phyloP scores from a whole-genome alignment of 2,329 filamentous ascomycete genomes.

The Fusarium subtropicale region DNA sequence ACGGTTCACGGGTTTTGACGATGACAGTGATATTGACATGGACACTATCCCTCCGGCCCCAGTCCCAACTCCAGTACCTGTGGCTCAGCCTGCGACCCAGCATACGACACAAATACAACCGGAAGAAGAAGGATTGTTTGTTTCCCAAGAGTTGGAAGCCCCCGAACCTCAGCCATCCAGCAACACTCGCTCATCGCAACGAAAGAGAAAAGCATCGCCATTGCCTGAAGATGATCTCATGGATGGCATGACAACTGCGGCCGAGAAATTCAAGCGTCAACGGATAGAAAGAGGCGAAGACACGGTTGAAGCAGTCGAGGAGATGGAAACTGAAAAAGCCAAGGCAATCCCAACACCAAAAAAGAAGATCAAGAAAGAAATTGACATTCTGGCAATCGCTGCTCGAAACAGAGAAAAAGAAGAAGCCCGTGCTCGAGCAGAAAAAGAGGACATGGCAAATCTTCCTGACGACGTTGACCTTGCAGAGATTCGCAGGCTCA shows the following conservation, averaged over 20 bases:
- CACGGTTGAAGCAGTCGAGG: constrained; percentile 50
- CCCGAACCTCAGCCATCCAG: constrained; percentile 41
- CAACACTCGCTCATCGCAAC: constrained; percentile 47
- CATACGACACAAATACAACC: background rate
- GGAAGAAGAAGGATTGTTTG: constrained; percentile 63
- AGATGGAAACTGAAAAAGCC: constrained; percentile 41
- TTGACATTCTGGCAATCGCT: constrained; percentile 76
- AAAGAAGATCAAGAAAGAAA: constrained; percentile 68
- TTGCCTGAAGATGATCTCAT: constrained; percentile 68
- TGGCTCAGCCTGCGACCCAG: background rate
- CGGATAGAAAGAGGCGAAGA: constrained; percentile 70
- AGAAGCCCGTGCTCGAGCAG: constrained; percentile 69
- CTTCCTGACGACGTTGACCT: constrained; percentile 75
- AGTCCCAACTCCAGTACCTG: constrained; percentile 4
- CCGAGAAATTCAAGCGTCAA: constrained; percentile 82
- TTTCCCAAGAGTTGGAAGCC: constrained; percentile 61
- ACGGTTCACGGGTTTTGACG: constrained; percentile 79
- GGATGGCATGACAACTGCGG: constrained; percentile 79
- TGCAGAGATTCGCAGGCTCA: constrained; percentile 76
- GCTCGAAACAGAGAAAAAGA: constrained; percentile 71
- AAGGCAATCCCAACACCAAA: constrained; percentile 47
- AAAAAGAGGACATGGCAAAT: constrained; percentile 65
- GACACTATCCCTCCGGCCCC: constrained; percentile 38
- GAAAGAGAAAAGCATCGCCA: constrained; percentile 61
- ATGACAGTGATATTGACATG: constrained; percentile 56